Evolutionary conservation across 2,329 filamentous ascomycete species (phyloP), one percentile per base, ranked within the genome.

Genomic region (Sclerotinia spermophila): DNA sequence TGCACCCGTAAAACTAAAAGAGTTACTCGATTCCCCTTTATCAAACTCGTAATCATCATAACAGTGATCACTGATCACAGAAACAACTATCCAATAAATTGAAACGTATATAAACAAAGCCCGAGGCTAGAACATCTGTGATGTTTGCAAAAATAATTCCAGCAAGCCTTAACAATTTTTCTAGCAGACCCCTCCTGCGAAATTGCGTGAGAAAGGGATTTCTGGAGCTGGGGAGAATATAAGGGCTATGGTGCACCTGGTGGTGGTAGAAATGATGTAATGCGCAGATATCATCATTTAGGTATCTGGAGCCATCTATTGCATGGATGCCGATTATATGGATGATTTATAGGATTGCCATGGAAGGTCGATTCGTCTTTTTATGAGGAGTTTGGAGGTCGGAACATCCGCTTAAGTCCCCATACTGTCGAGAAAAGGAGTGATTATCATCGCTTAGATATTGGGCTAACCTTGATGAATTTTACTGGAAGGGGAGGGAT

Each of bases 311-410:
- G 24, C n/a, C n/a, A 24, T 15, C n/a, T 5, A 51, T 51, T n/a
- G 10, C 24, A 24, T 51, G 45, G 45, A n/a, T 51, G 24, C 45
- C 1, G 24, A 51, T 10, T 13, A n/a, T 51, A 24, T 51, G 45
- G 10, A 51, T 51, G 11, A n/a, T 15, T n/a, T 10, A 51, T 10
- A 51, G 45, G 24, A 6, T 51, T 2, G 45, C 5, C n/a, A 51
- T 51, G 45, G 5, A n/a, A 1, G 11, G 24, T 0, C 11, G 11
- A 11, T n/a, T n/a, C n/a, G 24, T n/a, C n/a, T n/a, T n/a, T n/a
- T n/a, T n/a, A 15, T n/a, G 24, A 5, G 24, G 45, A 15, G 2
- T 15, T 51, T 51, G 45, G 10, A 6, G 45, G 5, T 6, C n/a
- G 45, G 24, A 5, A 24, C 5, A 51, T n/a, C n/a, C n/a, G n/a